A percentile compares a stretch with the other conserved stretches of the same genome.
Evolutionary conservation across 192 early-diverging fungal genomes (phyloP).

Genomic region (Coemansia javaensis): DNA sequence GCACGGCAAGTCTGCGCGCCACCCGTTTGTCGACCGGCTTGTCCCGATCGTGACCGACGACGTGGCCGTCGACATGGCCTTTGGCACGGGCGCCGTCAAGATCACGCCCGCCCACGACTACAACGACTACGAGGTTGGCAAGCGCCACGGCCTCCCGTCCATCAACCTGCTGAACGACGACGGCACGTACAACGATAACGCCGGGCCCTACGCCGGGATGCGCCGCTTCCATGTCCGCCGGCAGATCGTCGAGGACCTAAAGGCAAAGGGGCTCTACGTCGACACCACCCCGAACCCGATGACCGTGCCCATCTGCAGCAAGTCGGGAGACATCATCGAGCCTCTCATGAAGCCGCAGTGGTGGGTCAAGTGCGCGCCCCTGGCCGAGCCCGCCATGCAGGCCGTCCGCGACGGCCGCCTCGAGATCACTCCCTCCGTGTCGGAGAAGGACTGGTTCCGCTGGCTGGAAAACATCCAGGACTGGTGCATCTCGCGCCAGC

Average conservation of each 20-base stretch:
- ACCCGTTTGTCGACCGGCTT: slow-evolving; percentile 71
- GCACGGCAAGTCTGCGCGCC: slow-evolving; percentile 86
- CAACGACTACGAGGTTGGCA: slow-evolving; percentile 85
- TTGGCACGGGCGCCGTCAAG: slow-evolving; percentile 97
- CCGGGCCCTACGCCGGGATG: slow-evolving; percentile 26
- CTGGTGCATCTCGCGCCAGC: slow-evolving; percentile 96
- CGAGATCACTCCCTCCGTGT: slow-evolving; percentile 62
- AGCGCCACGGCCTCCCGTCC: slow-evolving; percentile 73
- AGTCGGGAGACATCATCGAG: slow-evolving; percentile 93
- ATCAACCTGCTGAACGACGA: slow-evolving; percentile 80
- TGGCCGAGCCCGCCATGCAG: slow-evolving; percentile 67
- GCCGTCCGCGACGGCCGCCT: slow-evolving; percentile 62
- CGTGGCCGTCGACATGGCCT: slow-evolving; percentile 77
- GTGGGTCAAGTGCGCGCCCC: slow-evolving; percentile 78
- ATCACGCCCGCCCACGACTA: slow-evolving; percentile 94
- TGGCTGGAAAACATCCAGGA: slow-evolving; percentile 89
- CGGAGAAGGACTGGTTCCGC: slow-evolving; percentile 76
- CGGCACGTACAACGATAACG: slow-evolving; percentile 23
- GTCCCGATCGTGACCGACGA: slow-evolving; percentile 88
- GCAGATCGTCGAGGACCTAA: slow-evolving; percentile 62
- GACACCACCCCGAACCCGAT: slow-evolving; percentile 78
- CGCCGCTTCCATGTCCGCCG: slow-evolving; percentile 80
- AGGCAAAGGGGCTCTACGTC: slow-evolving; percentile 59
- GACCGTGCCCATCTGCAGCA: slow-evolving; percentile 62
- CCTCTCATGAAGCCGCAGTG: slow-evolving; percentile 95